A percentile compares a stretch with the other conserved stretches of the same genome.
phyloP scores from a whole-genome alignment of 2,329 filamentous ascomycete genomes.

The Aspergillus ochraceoroseus region DNA sequence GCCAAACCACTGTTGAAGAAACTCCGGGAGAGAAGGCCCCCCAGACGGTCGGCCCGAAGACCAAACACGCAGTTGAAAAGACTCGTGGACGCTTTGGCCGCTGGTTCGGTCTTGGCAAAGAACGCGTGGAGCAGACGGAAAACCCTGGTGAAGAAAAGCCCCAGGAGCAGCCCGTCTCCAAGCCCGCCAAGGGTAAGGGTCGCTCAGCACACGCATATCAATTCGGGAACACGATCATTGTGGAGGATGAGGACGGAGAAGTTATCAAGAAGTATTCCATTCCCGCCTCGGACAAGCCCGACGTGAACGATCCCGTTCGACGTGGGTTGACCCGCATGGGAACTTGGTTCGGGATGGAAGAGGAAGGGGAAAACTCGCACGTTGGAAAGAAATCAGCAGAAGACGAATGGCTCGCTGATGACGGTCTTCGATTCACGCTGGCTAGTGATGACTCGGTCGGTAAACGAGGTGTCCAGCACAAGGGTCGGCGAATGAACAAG shows the following conservation, averaged over 20 bases:
- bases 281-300: slow-evolving; percentile 37
- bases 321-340: slow-evolving; percentile 56
- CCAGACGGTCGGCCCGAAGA: slow-evolving; percentile 35
- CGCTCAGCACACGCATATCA: slow-evolving; percentile 63
- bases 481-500: slow-evolving; percentile 59
- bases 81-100: slow-evolving; percentile 48
- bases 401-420: slow-evolving; percentile 40
- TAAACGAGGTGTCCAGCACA: slow-evolving; percentile 37
- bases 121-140: slow-evolving; percentile 15
- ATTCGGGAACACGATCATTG: slow-evolving; percentile 66
- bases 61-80: slow-evolving; percentile 34
- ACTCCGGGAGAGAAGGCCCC: slow-evolving; percentile 41
- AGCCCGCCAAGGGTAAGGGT: slow-evolving; percentile 29
- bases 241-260: slow-evolving; percentile 64
- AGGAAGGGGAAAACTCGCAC: slow-evolving; percentile 32
- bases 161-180: slow-evolving; percentile 18
- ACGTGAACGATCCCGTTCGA: slow-evolving; percentile 42
- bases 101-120: slow-evolving; percentile 43
- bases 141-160: slow-evolving; percentile 28
- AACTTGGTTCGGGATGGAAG: slow-evolving; percentile 50
- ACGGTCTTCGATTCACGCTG: slow-evolving; percentile 59
- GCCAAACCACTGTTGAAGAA: slow-evolving; percentile 33
- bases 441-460: slow-evolving; percentile 42
- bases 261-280: slow-evolving; percentile 66
- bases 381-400: slow-evolving; percentile 25